A percentile compares a stretch with the other conserved stretches of the same genome.
Conservation (phyloP, 306 rosid species). For the Astragalus membranaceus region DNA sequence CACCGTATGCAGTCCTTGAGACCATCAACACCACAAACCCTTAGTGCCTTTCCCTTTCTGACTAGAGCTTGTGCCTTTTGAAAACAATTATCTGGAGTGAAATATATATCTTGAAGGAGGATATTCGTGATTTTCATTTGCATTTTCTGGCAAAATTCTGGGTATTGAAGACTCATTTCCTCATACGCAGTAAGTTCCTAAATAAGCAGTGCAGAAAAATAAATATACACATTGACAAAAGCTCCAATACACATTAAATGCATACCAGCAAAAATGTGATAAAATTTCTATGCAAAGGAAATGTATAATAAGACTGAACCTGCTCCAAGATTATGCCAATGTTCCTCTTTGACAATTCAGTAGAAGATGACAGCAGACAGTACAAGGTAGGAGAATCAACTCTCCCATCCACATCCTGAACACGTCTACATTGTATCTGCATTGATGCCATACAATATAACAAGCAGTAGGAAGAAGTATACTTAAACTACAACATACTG, state of each 20-base stretch:
- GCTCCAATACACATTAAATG: constrained; percentile 2
- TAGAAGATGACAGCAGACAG: constrained; percentile 39
- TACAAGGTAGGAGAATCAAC: constrained; percentile 35
- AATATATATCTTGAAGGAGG: constrained; percentile 59
- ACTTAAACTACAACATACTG: neutral
- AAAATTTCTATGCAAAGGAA: constrained; percentile 16
- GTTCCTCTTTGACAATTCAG: constrained; percentile 36
- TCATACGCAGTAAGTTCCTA: constrained; percentile 74
- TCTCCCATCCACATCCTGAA: constrained; percentile 20
- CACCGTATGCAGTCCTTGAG: constrained; percentile 60
- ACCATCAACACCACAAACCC: constrained; percentile 36
- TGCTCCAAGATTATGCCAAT: constrained; percentile 59
- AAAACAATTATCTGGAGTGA: constrained; percentile 40
- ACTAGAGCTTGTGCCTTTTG: constrained; percentile 59
- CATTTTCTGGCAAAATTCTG: constrained; percentile 63
- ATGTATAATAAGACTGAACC: constrained; percentile 33
- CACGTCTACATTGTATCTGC: constrained; percentile 50
- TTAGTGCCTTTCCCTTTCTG: constrained; percentile 65
- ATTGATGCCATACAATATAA: constrained; percentile 13
- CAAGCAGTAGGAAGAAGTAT: constrained; percentile 15
- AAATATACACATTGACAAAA: neutral
- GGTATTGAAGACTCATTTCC: constrained; percentile 45
- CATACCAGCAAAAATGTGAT: neutral
- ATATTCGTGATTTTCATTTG: constrained; percentile 55
- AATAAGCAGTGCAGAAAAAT: constrained; percentile 1